These are phyloP conservation scores for Gamarada debralockiae DNA, from an alignment of 495 filamentous ascomycete genomes.

Conservation along the genomic window DNA sequence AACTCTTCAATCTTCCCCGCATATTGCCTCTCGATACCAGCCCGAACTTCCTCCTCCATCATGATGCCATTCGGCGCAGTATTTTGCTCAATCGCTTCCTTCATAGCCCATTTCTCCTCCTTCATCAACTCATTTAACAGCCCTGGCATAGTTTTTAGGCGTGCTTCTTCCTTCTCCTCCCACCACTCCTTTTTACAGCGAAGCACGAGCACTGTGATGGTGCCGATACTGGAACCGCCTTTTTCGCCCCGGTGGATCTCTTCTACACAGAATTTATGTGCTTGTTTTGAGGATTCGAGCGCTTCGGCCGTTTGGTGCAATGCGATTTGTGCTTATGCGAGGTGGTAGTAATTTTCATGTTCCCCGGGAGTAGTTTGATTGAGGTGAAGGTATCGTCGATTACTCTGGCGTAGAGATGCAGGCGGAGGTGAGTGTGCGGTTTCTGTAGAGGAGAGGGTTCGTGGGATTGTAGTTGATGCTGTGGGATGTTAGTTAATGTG, in stretches of 20 bases:
- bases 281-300: slow-evolving; percentile 62
- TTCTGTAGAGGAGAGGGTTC: slow-evolving; percentile 71
- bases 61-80: too few relatives aligned
- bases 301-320: slow-evolving; percentile 74
- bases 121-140: slow-evolving; percentile 25
- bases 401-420: slow-evolving; percentile 43
- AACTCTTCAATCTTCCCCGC: slow-evolving; percentile 57
- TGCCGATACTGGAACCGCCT: slow-evolving; percentile 55
- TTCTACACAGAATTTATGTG: slow-evolving; percentile 66
- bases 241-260: slow-evolving; percentile 25
- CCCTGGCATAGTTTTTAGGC: slow-evolving; percentile 29
- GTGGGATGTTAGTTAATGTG: too few relatives aligned
- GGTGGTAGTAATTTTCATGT: slow-evolving; percentile 83
- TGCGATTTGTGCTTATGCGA: slow-evolving; percentile 76
- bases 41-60: too few relatives aligned
- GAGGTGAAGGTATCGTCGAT: slow-evolving; percentile 74
- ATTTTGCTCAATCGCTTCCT: too few relatives aligned
- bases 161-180: slow-evolving; percentile 48
- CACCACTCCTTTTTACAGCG: slow-evolving; percentile 75
- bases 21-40: too few relatives aligned
- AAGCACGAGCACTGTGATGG: slow-evolving; percentile 64
- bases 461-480: slow-evolving; percentile 55
- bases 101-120: too few relatives aligned
- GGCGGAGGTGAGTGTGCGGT: slow-evolving; percentile 78
- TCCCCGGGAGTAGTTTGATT: slow-evolving; percentile 60